Conservation (phyloP, 306 rosid genomes). For the Vachellia collinsii region DNA sequence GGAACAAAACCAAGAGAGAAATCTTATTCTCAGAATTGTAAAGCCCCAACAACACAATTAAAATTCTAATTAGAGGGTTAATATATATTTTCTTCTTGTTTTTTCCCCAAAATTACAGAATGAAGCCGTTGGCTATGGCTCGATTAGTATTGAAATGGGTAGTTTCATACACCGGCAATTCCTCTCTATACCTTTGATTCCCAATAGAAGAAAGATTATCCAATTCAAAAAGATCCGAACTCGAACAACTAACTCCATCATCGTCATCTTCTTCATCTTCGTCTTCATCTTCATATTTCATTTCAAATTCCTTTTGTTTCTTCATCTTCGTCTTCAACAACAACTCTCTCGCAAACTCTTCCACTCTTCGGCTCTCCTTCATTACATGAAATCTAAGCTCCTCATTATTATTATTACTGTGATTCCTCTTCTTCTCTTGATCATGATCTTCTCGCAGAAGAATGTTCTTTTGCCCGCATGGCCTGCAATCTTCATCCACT, state of each 20-base stretch:
- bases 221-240: conserved; percentile 97
- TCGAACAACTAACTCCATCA: conserved; percentile 75
- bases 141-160: conserved; percentile 80
- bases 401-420: conserved; percentile 21
- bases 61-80: conserved; percentile 33
- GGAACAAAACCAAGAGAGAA: conserved; percentile 35
- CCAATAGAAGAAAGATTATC: conserved; percentile 85
- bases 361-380: conserved; percentile 61
- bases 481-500: conserved; percentile 82
- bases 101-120: conserved; percentile 64
- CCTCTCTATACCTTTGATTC: conserved; percentile 84
- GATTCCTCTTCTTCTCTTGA: conserved; percentile 33
- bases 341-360: conserved; percentile 65
- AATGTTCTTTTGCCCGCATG: conserved; percentile 73
- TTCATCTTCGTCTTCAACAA: conserved; percentile 60
- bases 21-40: conserved; percentile 55
- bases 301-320: conserved; percentile 39
- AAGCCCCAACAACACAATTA: conserved; percentile 65
- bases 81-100: background rate
- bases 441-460: conserved; percentile 42
- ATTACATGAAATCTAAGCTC: conserved; percentile 52
- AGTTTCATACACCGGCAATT: conserved; percentile 94
- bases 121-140: conserved; percentile 80
- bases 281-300: conserved; percentile 56
- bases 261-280: conserved; percentile 73